Base-by-base conservation (phyloP, 768 basidiomycete genomes). In the Pleurotus cornucopiae region DNA sequence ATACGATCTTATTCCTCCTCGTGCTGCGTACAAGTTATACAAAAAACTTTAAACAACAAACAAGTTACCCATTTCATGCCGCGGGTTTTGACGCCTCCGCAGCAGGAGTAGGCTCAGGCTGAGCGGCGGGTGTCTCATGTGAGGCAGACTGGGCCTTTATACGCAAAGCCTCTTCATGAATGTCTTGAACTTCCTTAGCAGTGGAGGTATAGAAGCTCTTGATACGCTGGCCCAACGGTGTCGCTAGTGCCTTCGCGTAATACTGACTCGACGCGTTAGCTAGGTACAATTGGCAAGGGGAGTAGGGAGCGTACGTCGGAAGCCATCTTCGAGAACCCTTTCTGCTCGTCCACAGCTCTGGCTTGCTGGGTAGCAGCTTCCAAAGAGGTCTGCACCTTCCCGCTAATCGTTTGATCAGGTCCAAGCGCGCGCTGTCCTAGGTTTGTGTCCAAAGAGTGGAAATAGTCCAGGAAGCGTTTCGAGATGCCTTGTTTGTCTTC, bases 131-230 rank as follows among this genome's bases (percentile, higher is more conserved):
- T 12, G 26, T 11, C 13, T 53, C 51, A 6, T 20, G 26, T 13
- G 67, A 56, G 64, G 88, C 86, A 61, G 89, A 80, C 55, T 75
- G 69, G 23, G 78, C 79, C 23, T 85, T 83, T 64, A 98, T 91
- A 26, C 95, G 84, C 58, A 78, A 75, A 2, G 95, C 95, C 71
- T 98, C 95, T 65, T 94, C 91, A 66, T 97, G 94, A 47, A 98
- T 94, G 66, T 98, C 94, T 16, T 80, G 64, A 23, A 92, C 86
- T 70, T 95, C 91, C 74, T 97, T 98, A 16, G 86, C 78, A 6
- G 93, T 95, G 44, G 73, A 72, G 12, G 95, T 96, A 76, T 97
- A 98, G 76, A 97, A 98, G 1, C 72, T 64, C 25, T 75, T 71
- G 57, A 97, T 90, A 64, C 82, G 85, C 73, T 86, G 81, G 9